phyloP scores from a whole-genome alignment of 495 filamentous ascomycete genomes.

The Aspergillus mulundensis region DNA sequence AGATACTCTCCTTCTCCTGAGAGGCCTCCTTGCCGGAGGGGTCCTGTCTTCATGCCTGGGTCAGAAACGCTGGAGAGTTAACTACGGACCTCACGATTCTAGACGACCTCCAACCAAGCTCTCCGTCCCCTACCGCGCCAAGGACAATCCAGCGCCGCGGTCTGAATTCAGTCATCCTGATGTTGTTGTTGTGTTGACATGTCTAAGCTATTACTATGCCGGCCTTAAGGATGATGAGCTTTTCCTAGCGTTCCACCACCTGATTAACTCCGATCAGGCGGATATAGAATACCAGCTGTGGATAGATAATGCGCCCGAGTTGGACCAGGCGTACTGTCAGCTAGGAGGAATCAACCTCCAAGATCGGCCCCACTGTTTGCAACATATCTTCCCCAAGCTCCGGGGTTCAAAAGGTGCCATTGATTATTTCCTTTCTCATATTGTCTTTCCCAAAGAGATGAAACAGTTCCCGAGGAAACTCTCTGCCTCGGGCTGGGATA shows the following conservation, averaged over 20 bases:
- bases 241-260: conserved; percentile 40
- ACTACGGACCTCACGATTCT: conserved; percentile 27
- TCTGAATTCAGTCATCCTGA: conserved; percentile 77
- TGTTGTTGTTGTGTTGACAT: conserved; percentile 63
- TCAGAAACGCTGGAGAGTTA: conserved; percentile 61
- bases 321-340: conserved; percentile 33
- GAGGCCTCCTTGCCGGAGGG: conserved; percentile 56
- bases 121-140: conserved; percentile 64
- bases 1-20: conserved; percentile 32
- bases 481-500: conserved; percentile 68
- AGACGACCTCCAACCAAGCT: background rate
- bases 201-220: conserved; percentile 63
- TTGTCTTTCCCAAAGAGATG: conserved; percentile 65
- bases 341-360: conserved; percentile 57
- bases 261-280: conserved; percentile 54
- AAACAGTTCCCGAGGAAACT: conserved; percentile 63
- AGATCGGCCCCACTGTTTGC: conserved; percentile 39
- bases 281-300: conserved; percentile 52
- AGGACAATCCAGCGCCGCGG: conserved; percentile 57
- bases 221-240: conserved; percentile 56
- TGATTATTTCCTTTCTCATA: conserved; percentile 58
- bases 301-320: conserved; percentile 23
- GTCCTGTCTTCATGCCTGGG: conserved; percentile 52
- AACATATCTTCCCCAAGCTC: conserved; percentile 47
- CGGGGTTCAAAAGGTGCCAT: conserved; percentile 48